Evolutionary conservation across 164 flowering plant genomes (phyloP), one percentile per base, ranked within the genome.

Genomic region (Euptelea pleiosperma): DNA sequence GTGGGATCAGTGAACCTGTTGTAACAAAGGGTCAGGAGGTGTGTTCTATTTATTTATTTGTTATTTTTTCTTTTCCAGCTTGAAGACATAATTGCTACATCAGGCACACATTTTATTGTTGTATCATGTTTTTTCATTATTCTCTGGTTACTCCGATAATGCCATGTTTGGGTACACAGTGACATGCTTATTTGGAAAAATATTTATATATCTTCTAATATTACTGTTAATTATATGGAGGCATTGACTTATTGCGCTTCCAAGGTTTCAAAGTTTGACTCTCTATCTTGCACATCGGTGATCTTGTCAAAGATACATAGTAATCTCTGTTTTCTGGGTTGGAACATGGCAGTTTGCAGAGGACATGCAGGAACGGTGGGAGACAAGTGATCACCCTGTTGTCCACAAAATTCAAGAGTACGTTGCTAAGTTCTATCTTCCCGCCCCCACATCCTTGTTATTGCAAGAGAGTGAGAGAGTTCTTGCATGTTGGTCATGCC

Each of bases 381-480:
- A 94, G 61, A 91, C 97, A 21, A 82, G 90, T 74, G 99, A 89
- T 62, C 72, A 71, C 64, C 96, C 93, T 19, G 86, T 89, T 61
- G 91, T 94, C 63, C 93, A 91, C 73, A 94, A 94, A 76, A 87
- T 94, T 60, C 96, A 94, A 71, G 97, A 91, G 99, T 94, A 80
- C 36, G 79, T 40, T 18, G 1, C 58, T 39, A 8, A 40, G 36
- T 36, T 14, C 28, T 41, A 2, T 50, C 33, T n/a, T n/a, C n/a
- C n/a, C n/a, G n/a, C n/a, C n/a, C n/a, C n/a, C n/a, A n/a, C n/a
- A n/a, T n/a, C n/a, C n/a, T n/a, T n/a, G n/a, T n/a, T n/a, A n/a
- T n/a, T n/a, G n/a, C n/a, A n/a, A n/a, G n/a, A n/a, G n/a, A n/a
- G n/a, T n/a, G n/a, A n/a, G n/a, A n/a, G n/a, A n/a, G n/a, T n/a